phyloP scores from a whole-genome alignment of 148 eudicot species.

The Cornus kousa region DNA sequence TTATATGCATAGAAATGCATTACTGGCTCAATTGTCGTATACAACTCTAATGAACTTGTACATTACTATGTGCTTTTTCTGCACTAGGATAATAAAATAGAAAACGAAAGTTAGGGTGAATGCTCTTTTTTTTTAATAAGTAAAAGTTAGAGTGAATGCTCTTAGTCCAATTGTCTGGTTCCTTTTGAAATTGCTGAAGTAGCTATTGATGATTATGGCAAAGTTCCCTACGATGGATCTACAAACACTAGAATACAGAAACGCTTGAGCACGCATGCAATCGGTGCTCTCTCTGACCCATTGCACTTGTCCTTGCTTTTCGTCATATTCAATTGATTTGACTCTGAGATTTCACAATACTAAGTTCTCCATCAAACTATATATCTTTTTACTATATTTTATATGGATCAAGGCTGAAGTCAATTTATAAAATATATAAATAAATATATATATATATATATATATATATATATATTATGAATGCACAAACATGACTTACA shows the following conservation, averaged over 20 bases:
- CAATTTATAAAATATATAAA: neutral
- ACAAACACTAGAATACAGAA: too few relatives aligned
- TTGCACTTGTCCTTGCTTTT: neutral
- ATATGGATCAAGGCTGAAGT: neutral
- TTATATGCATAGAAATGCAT: neutral
- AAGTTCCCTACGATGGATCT: neutral
- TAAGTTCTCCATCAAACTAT: neutral
- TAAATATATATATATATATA: too few relatives aligned
- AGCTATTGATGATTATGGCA: neutral
- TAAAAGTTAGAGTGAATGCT: too few relatives aligned
- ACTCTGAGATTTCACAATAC: neutral
- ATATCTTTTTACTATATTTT: too few relatives aligned
- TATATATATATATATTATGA: too few relatives aligned
- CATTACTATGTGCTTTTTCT: neutral
- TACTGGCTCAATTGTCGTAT: neutral
- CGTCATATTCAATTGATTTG: neutral
- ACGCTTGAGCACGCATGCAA: neutral
- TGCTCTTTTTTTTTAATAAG: too few relatives aligned
- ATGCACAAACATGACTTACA: slow-evolving; percentile 57
- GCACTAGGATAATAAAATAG: neutral
- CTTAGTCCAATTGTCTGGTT: neutral
- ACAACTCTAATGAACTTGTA: neutral
- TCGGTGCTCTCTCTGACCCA: neutral
- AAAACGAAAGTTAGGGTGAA: neutral
- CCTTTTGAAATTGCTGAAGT: neutral